Conservation (phyloP, 768 basidiomycete genomes). For the Suillus tomentosus region DNA sequence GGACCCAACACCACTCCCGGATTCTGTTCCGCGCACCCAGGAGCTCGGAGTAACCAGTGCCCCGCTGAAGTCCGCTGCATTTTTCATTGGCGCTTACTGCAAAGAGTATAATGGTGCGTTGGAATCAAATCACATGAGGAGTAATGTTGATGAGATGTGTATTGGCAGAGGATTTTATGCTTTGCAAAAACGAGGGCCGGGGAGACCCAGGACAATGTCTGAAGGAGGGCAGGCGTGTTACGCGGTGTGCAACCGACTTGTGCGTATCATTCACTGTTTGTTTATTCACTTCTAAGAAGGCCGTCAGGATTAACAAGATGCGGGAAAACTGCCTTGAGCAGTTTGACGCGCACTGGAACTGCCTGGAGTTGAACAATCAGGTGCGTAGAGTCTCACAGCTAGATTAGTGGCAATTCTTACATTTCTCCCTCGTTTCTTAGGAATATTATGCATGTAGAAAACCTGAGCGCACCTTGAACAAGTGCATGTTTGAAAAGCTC, state of each 20-base stretch:
- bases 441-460: constrained; percentile 89
- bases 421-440: constrained; percentile 41
- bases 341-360: constrained; percentile 92
- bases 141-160: constrained; percentile 39
- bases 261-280: constrained; percentile 43
- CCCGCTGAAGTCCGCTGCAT: constrained; percentile 93
- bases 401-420: not conserved
- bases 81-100: constrained; percentile 96
- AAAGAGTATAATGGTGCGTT: constrained; percentile 92
- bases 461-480: constrained; percentile 84
- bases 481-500: constrained; percentile 95
- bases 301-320: constrained; percentile 83
- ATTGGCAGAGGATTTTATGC: constrained; percentile 86
- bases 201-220: constrained; percentile 86
- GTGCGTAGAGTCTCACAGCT: constrained; percentile 44
- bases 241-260: constrained; percentile 93
- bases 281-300: constrained; percentile 1
- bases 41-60: constrained; percentile 91
- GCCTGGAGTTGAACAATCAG: constrained; percentile 94
- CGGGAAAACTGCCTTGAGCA: constrained; percentile 85
- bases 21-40: constrained; percentile 71
- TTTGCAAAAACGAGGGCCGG: constrained; percentile 91
- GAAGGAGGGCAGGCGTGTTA: constrained; percentile 94
- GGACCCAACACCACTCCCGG: constrained; percentile 68
- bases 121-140: not conserved